Base-by-base conservation (phyloP, 2,329 filamentous ascomycete species). In the Paecilomyces formosus region DNA sequence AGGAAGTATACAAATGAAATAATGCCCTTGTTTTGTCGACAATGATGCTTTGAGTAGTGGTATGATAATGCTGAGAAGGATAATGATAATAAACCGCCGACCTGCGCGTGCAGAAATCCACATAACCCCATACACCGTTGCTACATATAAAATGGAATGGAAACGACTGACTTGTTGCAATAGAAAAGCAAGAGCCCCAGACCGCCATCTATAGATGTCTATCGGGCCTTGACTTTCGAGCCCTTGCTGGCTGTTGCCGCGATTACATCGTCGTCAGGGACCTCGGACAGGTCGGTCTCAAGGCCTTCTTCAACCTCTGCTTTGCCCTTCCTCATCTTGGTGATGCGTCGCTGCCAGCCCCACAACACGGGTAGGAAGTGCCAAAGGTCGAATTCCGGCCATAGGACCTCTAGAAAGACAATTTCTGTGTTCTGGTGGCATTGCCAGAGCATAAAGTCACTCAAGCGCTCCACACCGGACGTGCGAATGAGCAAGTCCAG, bases 371-470 rank as follows among this genome's bases (percentile, higher is more conserved):
- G 94, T 18, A 99, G 75, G 74, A 97, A 97, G 60, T 92, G 85
- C 86, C 92, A 93, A 3, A 99, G 81, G 70, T 96, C 92, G 67
- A 99, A 97, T 62, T 97, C 91, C 1, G 94, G 94, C 94, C 94
- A 99, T 62, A 96, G 80, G 63, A 90, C 94, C 67, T 96, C 85
- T 58, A 97, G 77, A 71, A 97, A 99, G 60, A 95, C 90, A 63
- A 99, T 88, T 60, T 96, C 89, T 0, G 94, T 97, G 63, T 93
- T 82, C 70, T 96, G 85, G 70, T 97, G 92, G 67, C 90, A 94
- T 75, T 99, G 94, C 94, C 94, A 99, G 33, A 99, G 85, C 92
- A 99, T 94, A 68, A 97, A 99, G 72, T 99, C 94, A 70, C 92
- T 97, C 60, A 99, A 79, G 54, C 94, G 84, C 73, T 92, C 88